Percentiles rank a stretch among this genome's conserved stretches.
Conservation (phyloP, 805 yeast genomes). For the Monosporozyma unispora region DNA sequence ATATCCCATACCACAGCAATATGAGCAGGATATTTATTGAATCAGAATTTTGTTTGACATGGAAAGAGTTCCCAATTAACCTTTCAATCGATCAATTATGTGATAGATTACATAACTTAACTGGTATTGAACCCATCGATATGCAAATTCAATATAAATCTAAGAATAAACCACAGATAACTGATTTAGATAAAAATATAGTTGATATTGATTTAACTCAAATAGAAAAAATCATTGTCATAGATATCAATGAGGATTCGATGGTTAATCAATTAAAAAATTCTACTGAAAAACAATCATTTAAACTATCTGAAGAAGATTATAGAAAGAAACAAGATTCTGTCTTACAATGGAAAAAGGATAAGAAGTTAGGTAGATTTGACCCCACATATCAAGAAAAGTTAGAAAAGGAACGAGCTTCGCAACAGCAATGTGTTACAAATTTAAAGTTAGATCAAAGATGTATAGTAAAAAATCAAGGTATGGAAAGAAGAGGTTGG, state of each 20-base stretch:
- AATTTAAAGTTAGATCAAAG: slow-evolving; percentile 41
- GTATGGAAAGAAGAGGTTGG: slow-evolving; percentile 49
- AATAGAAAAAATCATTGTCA: slow-evolving; percentile 35
- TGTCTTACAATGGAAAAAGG: slow-evolving; percentile 69
- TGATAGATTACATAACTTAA: slow-evolving; percentile 16
- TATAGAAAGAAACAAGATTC: slow-evolving; percentile 50
- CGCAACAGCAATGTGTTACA: slow-evolving; percentile 28
- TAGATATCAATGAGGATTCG: slow-evolving; percentile 46
- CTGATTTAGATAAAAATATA: neutral
- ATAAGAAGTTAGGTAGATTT: slow-evolving; percentile 62
- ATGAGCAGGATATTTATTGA: slow-evolving; percentile 7
- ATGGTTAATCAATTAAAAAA: slow-evolving; percentile 34
- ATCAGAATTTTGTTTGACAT: slow-evolving; percentile 18
- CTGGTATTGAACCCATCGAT: slow-evolving; percentile 23
- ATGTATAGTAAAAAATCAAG: slow-evolving; percentile 35
- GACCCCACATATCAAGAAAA: slow-evolving; percentile 40
- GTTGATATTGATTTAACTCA: neutral
- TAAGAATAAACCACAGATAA: neutral
- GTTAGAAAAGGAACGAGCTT: slow-evolving; percentile 19
- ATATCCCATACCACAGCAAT: neutral
- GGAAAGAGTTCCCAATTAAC: slow-evolving; percentile 11
- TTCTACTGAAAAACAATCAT: slow-evolving; percentile 4
- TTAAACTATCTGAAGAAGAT: slow-evolving; percentile 22
- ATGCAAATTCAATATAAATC: slow-evolving; percentile 15
- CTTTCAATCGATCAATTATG: slow-evolving; percentile 15